Percentiles rank a stretch among this genome's conserved stretches.
phyloP scores from a whole-genome alignment of 2,329 filamentous ascomycete genomes.

The Cucurbitaria berberidis region DNA sequence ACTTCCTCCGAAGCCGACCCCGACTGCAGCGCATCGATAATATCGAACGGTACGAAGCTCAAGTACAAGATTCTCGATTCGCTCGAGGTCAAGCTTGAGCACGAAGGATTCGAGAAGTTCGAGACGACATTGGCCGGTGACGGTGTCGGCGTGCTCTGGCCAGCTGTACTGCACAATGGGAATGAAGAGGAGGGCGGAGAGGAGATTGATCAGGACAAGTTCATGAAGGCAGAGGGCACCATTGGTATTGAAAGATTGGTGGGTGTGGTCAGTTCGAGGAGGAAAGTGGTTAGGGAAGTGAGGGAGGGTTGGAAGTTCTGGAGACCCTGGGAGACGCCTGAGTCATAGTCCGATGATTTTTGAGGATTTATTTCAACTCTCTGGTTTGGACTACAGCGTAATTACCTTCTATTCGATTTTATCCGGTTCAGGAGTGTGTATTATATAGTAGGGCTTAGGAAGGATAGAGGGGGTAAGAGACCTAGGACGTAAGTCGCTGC shows the following conservation, averaged over 20 bases:
- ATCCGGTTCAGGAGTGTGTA: background rate
- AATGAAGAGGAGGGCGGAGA: conserved; percentile 82
- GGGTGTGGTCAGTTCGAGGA: conserved; percentile 62
- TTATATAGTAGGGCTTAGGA: background rate
- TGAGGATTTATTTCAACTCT: background rate
- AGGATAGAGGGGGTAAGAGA: background rate
- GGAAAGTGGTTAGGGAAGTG: conserved; percentile 38
- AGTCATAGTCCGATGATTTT: conserved; percentile 16
- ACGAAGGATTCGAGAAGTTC: conserved; percentile 78
- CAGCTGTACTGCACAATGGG: conserved; percentile 86
- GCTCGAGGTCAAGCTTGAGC: conserved; percentile 66
- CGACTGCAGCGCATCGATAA: conserved; percentile 37
- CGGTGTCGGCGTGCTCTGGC: conserved; percentile 92
- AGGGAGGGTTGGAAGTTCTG: conserved; percentile 51
- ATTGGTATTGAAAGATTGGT: conserved; percentile 88
- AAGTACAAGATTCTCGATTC: conserved; percentile 57
- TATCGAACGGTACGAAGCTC: conserved; percentile 41
- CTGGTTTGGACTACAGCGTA: background rate
- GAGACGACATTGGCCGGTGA: conserved; percentile 90
- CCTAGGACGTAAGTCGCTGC: conserved; percentile 3
- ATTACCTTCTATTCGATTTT: background rate
- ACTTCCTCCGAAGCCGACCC: conserved; percentile 32
- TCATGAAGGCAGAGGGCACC: conserved; percentile 81
- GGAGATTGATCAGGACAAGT: conserved; percentile 90
- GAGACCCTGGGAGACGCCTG: conserved; percentile 44